These are phyloP conservation scores for Blastocystis sp. DNA, from an alignment of 352 stramenopile genomes.

Conservation along the genomic window DNA sequence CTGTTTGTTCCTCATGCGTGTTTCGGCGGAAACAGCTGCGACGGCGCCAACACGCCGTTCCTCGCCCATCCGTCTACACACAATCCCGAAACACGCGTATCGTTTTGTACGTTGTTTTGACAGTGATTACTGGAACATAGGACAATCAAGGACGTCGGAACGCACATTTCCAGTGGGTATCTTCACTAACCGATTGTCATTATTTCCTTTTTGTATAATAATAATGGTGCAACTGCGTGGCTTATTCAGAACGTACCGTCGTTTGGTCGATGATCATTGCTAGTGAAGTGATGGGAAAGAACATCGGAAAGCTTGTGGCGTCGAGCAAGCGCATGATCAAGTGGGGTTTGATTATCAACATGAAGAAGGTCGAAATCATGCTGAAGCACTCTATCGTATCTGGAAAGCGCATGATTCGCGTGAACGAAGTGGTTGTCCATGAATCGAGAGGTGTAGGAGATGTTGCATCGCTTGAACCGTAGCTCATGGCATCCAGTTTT, in stretches of 20 bases:
- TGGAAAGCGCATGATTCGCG: slow-evolving; percentile 64
- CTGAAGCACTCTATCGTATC: slow-evolving; percentile 72
- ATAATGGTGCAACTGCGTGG: slow-evolving; percentile 59
- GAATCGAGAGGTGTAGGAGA: slow-evolving; percentile 56
- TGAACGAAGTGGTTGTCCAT: slow-evolving; percentile 71
- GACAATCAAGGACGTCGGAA: slow-evolving; percentile 24
- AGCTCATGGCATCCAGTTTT: slow-evolving; percentile 39
- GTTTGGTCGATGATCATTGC: not conserved
- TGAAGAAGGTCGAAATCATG: slow-evolving; percentile 70
- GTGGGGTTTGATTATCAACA: slow-evolving; percentile 73
- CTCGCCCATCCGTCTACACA: too few relatives aligned
- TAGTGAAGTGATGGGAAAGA: slow-evolving; percentile 74
- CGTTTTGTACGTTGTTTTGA: too few relatives aligned
- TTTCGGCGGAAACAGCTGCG: too few relatives aligned
- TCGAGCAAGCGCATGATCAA: slow-evolving; percentile 70
- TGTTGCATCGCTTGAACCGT: not conserved
- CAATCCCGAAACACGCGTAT: too few relatives aligned
- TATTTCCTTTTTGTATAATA: slow-evolving; percentile 11
- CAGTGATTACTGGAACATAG: slow-evolving; percentile 68
- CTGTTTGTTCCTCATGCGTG: too few relatives aligned
- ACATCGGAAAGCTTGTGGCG: slow-evolving; percentile 63
- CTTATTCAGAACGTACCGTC: slow-evolving; percentile 55
- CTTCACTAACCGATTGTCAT: not conserved
- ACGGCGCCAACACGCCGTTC: too few relatives aligned
- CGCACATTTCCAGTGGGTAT: not conserved